phyloP scores from a whole-genome alignment of 495 filamentous ascomycete species.

The Filosporella fistucella region DNA sequence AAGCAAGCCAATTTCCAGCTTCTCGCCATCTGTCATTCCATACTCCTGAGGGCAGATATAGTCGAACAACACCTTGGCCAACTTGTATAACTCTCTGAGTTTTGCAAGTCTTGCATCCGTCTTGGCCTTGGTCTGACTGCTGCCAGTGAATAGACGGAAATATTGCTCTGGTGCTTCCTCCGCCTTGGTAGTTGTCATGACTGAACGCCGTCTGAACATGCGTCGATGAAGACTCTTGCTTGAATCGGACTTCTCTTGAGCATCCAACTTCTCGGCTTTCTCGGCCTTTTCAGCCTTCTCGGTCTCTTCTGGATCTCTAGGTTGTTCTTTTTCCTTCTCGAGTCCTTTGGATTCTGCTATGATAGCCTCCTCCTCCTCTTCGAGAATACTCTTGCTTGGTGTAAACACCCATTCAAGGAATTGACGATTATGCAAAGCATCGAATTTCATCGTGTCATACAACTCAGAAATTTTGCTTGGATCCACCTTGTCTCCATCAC shows the following conservation, averaged over 20 bases:
- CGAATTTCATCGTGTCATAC: conserved; percentile 99
- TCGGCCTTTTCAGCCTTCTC: conserved; percentile 18
- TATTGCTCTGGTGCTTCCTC: conserved; percentile 46
- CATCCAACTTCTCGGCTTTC: conserved; percentile 9
- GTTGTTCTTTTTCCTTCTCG: conserved; percentile 24
- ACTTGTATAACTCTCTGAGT: conserved; percentile 83
- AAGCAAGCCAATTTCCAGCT: conserved; percentile 93
- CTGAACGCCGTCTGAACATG: conserved; percentile 47
- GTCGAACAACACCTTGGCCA: conserved; percentile 94
- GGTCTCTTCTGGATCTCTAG: conserved; percentile 27
- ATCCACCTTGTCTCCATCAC: conserved; percentile 94
- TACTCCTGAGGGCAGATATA: conserved; percentile 99
- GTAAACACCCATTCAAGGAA: conserved; percentile 99
- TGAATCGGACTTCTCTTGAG: conserved; percentile 26
- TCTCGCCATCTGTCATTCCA: conserved; percentile 88
- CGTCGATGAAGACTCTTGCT: conserved; percentile 39
- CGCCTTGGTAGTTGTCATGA: conserved; percentile 28
- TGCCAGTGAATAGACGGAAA: conserved; percentile 81
- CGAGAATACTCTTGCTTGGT: conserved; percentile 63
- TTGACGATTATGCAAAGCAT: conserved; percentile 91
- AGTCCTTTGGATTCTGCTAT: conserved; percentile 31
- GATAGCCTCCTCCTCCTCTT: conserved; percentile 45
- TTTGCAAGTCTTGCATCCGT: conserved; percentile 80
- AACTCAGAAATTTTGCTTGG: conserved; percentile 97
- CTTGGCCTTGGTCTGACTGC: conserved; percentile 73